phyloP scores from a whole-genome alignment of 2,329 filamentous ascomycete genomes.

The Pseudogymnoascus sp. region DNA sequence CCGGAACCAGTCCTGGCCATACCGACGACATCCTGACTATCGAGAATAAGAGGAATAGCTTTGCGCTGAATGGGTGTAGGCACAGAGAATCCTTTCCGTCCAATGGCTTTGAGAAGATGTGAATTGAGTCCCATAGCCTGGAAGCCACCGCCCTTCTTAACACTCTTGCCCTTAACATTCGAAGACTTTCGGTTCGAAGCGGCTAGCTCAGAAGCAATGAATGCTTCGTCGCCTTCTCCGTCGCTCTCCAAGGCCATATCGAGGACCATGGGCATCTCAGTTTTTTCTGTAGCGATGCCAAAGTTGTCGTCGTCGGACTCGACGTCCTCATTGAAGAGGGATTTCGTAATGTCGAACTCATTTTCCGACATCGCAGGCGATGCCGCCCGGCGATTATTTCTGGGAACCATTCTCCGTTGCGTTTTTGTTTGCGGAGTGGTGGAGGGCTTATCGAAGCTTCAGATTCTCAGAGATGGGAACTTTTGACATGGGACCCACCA shows the following conservation, averaged over 20 bases:
- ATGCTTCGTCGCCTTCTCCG: constrained; percentile 70
- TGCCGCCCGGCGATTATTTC: constrained; percentile 47
- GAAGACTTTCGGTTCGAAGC: constrained; percentile 79
- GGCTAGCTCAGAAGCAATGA: constrained; percentile 81
- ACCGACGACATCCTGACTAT: constrained; percentile 90
- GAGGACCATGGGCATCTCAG: constrained; percentile 38
- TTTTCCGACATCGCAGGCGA: constrained; percentile 83
- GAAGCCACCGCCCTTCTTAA: constrained; percentile 94
- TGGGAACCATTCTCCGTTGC: constrained; percentile 8
- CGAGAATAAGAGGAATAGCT: constrained; percentile 83
- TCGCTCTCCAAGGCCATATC: constrained; percentile 46
- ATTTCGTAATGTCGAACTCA: constrained; percentile 81
- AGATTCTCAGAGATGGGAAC: constrained; percentile 4
- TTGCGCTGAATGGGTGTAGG: constrained; percentile 97
- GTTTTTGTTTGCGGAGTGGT: constrained; percentile 8
- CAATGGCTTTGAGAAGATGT: constrained; percentile 80
- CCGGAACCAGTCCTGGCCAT: constrained; percentile 99
- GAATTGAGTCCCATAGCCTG: constrained; percentile 88
- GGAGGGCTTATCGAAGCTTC: constrained; percentile 6
- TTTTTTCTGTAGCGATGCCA: constrained; percentile 24
- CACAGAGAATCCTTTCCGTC: constrained; percentile 88
- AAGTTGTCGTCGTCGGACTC: constrained; percentile 39
- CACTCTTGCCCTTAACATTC: constrained; percentile 73
- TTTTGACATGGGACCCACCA: constrained; percentile 9
- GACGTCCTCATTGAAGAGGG: constrained; percentile 58